Conservation (phyloP, 2,329 filamentous ascomycete species). For the Monilinia fructigena region DNA sequence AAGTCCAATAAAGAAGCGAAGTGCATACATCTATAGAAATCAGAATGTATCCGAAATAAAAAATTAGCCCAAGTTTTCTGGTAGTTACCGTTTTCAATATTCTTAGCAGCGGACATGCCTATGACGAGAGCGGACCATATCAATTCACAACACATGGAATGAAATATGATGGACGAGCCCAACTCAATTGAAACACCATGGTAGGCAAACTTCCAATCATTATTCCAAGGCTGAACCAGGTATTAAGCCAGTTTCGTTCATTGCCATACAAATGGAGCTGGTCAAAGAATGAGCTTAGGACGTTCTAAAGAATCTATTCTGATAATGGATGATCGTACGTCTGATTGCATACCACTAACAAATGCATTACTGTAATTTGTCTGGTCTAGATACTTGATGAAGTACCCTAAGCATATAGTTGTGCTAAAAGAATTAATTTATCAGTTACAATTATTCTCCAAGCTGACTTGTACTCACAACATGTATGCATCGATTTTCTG, state of each 20-base stretch:
- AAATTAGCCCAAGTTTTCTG: no score
- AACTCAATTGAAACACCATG: constrained; percentile 25
- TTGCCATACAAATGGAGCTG: constrained; percentile 49
- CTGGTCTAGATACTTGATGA: constrained; percentile 47
- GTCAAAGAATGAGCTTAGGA: not conserved
- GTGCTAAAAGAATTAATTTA: not conserved
- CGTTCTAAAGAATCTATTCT: no score
- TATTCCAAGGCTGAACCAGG: constrained; percentile 49
- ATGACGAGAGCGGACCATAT: constrained; percentile 9
- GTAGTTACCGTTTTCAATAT: constrained; percentile 8
- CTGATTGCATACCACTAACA: constrained; percentile 41
- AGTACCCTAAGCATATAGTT: constrained; percentile 38
- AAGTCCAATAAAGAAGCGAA: constrained; percentile 31
- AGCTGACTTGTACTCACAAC: not conserved
- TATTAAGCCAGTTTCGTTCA: constrained; percentile 51
- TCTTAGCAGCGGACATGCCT: constrained; percentile 20
- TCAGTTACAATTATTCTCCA: no score
- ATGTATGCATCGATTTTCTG: constrained; percentile 14
- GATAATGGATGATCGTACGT: constrained; percentile 29
- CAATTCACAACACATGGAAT: constrained; percentile 17
- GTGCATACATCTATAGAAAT: constrained; percentile 37
- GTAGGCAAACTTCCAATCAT: constrained; percentile 27
- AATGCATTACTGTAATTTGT: constrained; percentile 35
- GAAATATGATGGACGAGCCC: constrained; percentile 31
- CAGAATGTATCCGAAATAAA: not conserved